A percentile compares a stretch with the other conserved stretches of the same genome.
Evolutionary conservation across 2,329 filamentous ascomycete genomes (phyloP).

Genomic region (Harringtonia lauricola): DNA sequence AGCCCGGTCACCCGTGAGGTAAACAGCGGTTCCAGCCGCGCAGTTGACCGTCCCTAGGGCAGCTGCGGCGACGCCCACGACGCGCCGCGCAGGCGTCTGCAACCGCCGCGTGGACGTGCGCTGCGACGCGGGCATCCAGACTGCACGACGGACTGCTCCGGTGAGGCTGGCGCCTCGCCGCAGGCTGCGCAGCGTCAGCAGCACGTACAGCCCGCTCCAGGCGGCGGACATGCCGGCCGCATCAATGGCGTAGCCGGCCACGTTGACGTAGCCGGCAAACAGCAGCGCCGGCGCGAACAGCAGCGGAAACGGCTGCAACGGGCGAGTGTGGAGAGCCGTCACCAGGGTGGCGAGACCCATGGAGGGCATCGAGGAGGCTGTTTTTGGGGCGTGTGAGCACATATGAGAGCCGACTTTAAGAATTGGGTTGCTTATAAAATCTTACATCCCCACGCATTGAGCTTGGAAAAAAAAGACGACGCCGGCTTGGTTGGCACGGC

Average conservation of each 20-base stretch:
- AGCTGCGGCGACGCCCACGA: constrained; percentile 38
- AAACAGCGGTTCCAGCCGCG: constrained; percentile 39
- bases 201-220: constrained; percentile 45
- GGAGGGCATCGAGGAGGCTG: constrained; percentile 43
- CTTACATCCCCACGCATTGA: constrained; percentile 17
- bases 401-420: background rate
- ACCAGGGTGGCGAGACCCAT: constrained; percentile 45
- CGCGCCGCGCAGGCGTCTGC: constrained; percentile 26
- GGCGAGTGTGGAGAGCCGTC: constrained; percentile 43
- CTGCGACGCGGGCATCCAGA: constrained; percentile 17
- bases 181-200: constrained; percentile 38
- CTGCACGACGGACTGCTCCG: constrained; percentile 10
- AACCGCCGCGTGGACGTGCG: constrained; percentile 25
- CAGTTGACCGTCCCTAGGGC: constrained; percentile 37
- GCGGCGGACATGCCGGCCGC: constrained; percentile 44
- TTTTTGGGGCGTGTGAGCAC: too few species aligned
- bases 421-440: too few species aligned
- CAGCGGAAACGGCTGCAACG: constrained; percentile 38
- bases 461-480: constrained; percentile 8
- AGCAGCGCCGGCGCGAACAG: constrained; percentile 39
- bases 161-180: constrained; percentile 4
- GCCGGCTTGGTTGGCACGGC: background rate
- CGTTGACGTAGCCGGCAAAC: constrained; percentile 47
- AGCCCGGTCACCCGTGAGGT: constrained; percentile 37
- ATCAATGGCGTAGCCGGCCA: constrained; percentile 47